A percentile compares a stretch with the other conserved stretches of the same genome.
Conservation (phyloP, 192 early-diverging fungal species). For the Rhizoclosmatium sp. region DNA sequence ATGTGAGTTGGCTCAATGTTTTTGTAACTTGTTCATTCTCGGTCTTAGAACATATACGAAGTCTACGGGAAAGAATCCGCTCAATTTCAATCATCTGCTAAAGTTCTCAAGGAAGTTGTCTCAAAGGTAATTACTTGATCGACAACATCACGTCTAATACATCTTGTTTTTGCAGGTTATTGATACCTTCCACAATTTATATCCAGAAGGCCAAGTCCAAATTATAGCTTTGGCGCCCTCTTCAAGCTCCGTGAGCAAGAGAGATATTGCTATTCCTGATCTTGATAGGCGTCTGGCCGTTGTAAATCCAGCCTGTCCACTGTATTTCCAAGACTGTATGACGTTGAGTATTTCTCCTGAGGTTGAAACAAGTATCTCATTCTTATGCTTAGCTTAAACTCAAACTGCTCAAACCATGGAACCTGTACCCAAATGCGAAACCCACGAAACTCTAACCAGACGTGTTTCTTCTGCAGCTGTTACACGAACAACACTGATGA, state of each 20-base stretch:
- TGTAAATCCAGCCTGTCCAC: constrained; percentile 20
- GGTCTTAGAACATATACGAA: constrained; percentile 3
- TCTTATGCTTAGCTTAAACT: background rate
- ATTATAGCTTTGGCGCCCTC: background rate
- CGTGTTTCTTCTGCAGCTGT: constrained; percentile 40
- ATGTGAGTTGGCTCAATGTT: background rate
- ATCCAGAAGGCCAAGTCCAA: constrained; percentile 21
- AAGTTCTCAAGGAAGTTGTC: background rate
- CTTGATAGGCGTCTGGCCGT: constrained; percentile 10
- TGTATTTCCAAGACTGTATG: constrained; percentile 27
- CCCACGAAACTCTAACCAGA: constrained; percentile 18
- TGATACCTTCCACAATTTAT: background rate
- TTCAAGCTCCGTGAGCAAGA: background rate
- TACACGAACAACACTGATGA: constrained; percentile 44
- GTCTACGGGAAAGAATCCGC: constrained; percentile 21
- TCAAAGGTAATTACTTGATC: background rate
- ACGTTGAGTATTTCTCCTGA: constrained; percentile 5
- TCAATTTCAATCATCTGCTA: background rate
- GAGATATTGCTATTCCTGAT: background rate
- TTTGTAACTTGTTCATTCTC: background rate
- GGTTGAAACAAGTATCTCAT: background rate
- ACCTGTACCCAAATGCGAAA: constrained; percentile 12
- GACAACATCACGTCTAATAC: background rate
- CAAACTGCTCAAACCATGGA: constrained; percentile 39
- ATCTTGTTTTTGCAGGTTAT: constrained; percentile 1